Base-by-base conservation (phyloP, 2,329 filamentous ascomycete genomes). In the Botryosphaeria dothidea region DNA sequence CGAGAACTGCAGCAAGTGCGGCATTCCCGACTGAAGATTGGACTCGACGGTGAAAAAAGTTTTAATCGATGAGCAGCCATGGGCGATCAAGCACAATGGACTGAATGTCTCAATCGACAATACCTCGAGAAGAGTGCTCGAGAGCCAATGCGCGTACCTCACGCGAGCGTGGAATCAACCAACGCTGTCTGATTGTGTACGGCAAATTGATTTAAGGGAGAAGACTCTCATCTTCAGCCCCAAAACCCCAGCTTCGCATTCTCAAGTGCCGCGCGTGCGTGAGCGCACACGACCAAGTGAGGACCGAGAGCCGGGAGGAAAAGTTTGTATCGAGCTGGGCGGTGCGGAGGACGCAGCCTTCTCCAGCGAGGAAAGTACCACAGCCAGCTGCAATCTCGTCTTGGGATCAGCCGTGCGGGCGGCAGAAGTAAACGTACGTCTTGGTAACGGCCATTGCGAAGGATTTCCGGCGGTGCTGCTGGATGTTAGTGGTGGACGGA, bases 1-100 rank as follows among this genome's bases (percentile, higher is more conserved):
- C 86, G 88, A 93, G 92, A 96, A 96, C 83, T 96, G 92, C 90
- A 90, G 91, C 90, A 86, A 89, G 84, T 82, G 91, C 92, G 88
- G 89, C 91, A 94, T 95, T 95, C 91, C 93, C 90, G 85, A 88
- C 87, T 86, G 91, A 90, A 74, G 69, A 73, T 87, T 86, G 88
- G 84, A 93, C 91, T 93, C 92, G 90, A 91, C 83, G 81, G 56
- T 6, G 29, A 80, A 81, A 88, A 68, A 31, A 4, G 13, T 83
- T 93, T 94, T 93, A 71, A 90, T 92, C 88, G 83, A 88, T 92
- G 91, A 92, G 67, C 56, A 86, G 81, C 21, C 54, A 34, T 2
- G 29, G 41, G 34, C 69, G 74, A 67, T 46, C 46, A 56, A 67
- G 57, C 49, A 41, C 58, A 65, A 67, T 58, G 64, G 27, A 69